Base-by-base conservation (phyloP, 768 basidiomycete genomes). In the Butyriboletus loyo region DNA sequence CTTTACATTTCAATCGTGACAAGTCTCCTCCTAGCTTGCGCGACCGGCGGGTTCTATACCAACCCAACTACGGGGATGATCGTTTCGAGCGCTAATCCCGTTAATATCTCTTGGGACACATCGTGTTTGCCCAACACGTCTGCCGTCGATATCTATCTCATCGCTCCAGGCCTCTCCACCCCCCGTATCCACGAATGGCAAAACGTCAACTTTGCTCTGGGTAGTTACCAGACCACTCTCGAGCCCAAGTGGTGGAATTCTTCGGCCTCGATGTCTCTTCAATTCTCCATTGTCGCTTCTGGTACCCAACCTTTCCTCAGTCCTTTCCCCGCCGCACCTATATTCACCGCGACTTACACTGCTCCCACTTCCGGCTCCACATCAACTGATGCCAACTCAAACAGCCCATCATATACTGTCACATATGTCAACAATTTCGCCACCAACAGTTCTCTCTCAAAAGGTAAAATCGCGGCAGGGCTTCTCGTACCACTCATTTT, bases 221-320 rank as follows among this genome's bases (percentile, higher is more conserved):
- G 84, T 24, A 70, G 66, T 34, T 84, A 82, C 64, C 65, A 74
- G 38, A 72, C 81, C 2, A 65, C 63, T 17, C 65, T 91, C 38
- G 64, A 79, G 50, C 83, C 88, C 2, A 72, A 76, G 19, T 90
- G 88, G 87, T 92, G 87, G 86, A 83, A 87, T 52, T 63, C 79
- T 1, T 79, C 83, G 6, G 38, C 72, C 1, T 63, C 72, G 1
- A 66, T 77, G 32, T 61, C 64, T 2, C 77, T 90, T 17, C 85
- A 89, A 61, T 63, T 91, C 51, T 67, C 72, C 42, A 84, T 90
- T 60, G 74, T 89, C 38, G 58, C 77, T 1, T 59, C 75, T 7
- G 79, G 78, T 22, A 54, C 73, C 6, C 77, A 80, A 2, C 68
- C 77, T 4, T 85, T 84, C 73, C 64, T 80, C 24, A 72, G 75